Conservation (phyloP, 2,329 filamentous ascomycete genomes). For the Fusarium algeriense region DNA sequence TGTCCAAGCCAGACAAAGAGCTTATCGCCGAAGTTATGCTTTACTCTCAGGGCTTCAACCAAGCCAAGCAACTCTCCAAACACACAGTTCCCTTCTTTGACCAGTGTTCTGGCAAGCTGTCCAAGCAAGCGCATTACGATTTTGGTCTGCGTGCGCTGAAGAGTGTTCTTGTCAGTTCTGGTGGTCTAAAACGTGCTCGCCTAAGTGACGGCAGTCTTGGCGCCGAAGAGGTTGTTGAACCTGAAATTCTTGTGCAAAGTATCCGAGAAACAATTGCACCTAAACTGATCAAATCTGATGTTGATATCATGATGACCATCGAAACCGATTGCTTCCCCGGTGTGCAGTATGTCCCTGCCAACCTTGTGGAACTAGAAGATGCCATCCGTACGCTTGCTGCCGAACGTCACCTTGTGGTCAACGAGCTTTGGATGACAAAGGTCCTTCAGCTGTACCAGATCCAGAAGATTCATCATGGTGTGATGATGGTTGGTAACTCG, state of each 20-base stretch:
- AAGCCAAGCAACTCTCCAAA: constrained; percentile 92
- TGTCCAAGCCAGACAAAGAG: constrained; percentile 99
- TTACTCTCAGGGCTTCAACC: constrained; percentile 98
- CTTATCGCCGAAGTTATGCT: constrained; percentile 99
- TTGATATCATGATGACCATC: constrained; percentile 86
- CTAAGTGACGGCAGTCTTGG: constrained; percentile 70
- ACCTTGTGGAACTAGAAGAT: constrained; percentile 80
- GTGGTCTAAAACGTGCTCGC: constrained; percentile 90
- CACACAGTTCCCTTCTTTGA: constrained; percentile 99
- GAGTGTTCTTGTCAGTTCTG: constrained; percentile 97
- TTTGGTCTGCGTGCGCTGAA: constrained; percentile 98
- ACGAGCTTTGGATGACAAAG: constrained; percentile 97
- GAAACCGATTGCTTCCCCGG: constrained; percentile 91
- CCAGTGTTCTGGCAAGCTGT: constrained; percentile 81
- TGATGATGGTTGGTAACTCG: constrained; percentile 99
- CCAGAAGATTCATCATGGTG: constrained; percentile 96
- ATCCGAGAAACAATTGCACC: constrained; percentile 98
- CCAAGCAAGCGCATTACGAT: constrained; percentile 98
- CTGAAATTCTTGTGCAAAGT: constrained; percentile 98
- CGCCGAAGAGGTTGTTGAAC: constrained; percentile 82
- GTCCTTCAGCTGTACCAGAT: constrained; percentile 98
- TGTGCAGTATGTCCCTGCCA: constrained; percentile 91
- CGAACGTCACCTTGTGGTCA: constrained; percentile 89
- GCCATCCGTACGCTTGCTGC: constrained; percentile 86
- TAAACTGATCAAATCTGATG: constrained; percentile 93